Base-by-base conservation (phyloP, 2,329 filamentous ascomycete species). In the Ophiocordyceps polyrhachis-furcata region DNA sequence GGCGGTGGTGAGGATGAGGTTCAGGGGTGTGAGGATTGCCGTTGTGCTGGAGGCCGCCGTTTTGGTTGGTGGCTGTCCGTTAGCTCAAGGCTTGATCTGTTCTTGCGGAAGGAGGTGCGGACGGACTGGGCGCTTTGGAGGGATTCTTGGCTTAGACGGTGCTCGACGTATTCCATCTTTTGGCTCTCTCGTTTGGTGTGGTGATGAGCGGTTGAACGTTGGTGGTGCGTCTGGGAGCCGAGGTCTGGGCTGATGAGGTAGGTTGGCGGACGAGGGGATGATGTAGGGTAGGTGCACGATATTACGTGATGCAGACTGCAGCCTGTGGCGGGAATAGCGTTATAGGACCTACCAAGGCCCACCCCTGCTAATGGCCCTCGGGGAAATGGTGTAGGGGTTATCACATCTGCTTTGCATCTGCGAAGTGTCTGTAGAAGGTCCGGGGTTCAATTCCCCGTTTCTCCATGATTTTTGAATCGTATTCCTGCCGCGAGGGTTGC, bases 101-200 rank as follows among this genome's bases (percentile, higher is more conserved):
- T n/a, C n/a, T n/a, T 28, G 25, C 2, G n/a, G 35, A 3, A 8
- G 4, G n/a, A 38, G 35, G 21, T 4, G n/a, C n/a, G 35, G 8
- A 38, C 15, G 35, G 5, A 38, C 35, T 38, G n/a, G 35, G n/a
- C 11, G 35, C 17, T 38, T 38, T 38, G n/a, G 45, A 59, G 63
- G 49, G 69, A 71, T 57, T 73, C 67, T 49, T 75, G 67, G 52
- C 65, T 66, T 54, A 75, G 64, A 49, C 70, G 69, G 49, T 72
- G 67, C 55, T 73, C 65, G 52, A 75, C 67, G 64, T 76, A 73
- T 46, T 76, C 72, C 73, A 76, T 76, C n/a, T n/a, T 17, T 7
- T 37, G 38, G n/a, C n/a, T n/a, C 19, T 28, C 2, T 41, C 19
- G 17, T 32, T 6, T n/a, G 28, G 37, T 20, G 13, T n/a, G 15